These are phyloP conservation scores for Talaromyces adpressus DNA, from an alignment of 495 filamentous ascomycete genomes.

Conservation along the genomic window DNA sequence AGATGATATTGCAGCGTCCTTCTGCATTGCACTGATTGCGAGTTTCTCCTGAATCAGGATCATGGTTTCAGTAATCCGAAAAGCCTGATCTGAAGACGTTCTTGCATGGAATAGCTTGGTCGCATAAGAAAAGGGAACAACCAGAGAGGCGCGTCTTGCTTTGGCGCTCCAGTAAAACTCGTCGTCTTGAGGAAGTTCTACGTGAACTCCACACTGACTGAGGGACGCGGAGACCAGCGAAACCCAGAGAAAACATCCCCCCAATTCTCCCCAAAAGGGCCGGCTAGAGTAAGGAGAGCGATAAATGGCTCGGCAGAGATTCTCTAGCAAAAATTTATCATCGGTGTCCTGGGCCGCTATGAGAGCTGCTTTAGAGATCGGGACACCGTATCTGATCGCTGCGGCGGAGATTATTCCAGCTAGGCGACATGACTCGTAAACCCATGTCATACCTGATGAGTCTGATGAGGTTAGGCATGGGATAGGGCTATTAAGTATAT, in stretches of 20 bases:
- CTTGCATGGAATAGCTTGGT: neutral
- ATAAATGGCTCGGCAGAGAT: neutral
- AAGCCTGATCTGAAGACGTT: neutral
- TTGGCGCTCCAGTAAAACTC: neutral
- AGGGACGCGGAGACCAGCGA: neutral
- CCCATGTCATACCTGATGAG: neutral
- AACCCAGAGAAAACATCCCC: neutral
- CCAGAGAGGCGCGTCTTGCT: neutral
- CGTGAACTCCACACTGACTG: neutral
- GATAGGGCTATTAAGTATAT: neutral
- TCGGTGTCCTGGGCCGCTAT: neutral
- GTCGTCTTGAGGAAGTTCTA: neutral
- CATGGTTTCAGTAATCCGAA: neutral
- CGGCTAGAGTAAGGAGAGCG: neutral
- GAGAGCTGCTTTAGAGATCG: neutral
- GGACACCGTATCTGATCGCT: neutral
- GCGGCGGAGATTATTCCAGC: neutral
- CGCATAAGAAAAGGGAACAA: neutral
- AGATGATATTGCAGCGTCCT: no score
- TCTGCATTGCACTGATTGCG: neutral
- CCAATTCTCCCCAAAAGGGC: neutral
- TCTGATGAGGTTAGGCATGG: neutral
- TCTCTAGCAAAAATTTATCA: neutral
- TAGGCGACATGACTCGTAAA: neutral
- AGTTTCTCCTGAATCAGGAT: neutral